Conservation (phyloP, 2,329 filamentous ascomycete species). For the Exophiala calicioides region DNA sequence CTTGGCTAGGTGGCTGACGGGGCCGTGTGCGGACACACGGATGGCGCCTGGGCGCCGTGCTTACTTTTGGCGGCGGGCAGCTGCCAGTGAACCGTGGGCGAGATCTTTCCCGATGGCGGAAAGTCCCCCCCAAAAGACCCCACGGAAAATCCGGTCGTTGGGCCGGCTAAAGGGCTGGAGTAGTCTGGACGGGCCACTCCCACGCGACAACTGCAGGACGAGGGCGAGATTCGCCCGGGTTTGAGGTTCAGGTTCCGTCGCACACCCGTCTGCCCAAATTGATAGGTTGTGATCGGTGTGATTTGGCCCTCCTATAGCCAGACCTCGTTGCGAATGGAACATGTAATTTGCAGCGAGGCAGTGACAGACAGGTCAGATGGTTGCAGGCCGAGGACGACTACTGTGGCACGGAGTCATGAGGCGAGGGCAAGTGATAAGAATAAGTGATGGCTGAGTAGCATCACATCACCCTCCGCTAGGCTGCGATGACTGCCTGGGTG, state of each 20-base stretch:
- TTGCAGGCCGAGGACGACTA: conserved; percentile 1
- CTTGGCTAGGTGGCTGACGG: conserved; percentile 4
- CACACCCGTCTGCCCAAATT: too few relatives aligned
- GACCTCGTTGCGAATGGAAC: conserved; percentile 6
- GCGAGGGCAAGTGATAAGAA: too few relatives aligned
- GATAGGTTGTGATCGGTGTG: neutral
- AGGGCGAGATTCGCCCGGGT: too few relatives aligned
- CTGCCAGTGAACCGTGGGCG: neutral
- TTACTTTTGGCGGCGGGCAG: neutral
- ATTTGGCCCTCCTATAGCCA: conserved; percentile 6
- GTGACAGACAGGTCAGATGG: conserved; percentile 3
- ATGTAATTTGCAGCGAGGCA: conserved; percentile 7
- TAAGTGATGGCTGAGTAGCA: too few relatives aligned
- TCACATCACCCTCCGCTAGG: too few relatives aligned
- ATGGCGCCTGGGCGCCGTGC: conserved; percentile 4
- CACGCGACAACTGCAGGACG: too few relatives aligned
- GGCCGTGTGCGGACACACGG: conserved; percentile 13
- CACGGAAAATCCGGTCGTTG: too few relatives aligned
- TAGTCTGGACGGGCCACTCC: too few relatives aligned
- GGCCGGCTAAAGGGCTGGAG: neutral
- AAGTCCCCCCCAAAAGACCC: too few relatives aligned
- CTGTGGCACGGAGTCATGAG: too few relatives aligned
- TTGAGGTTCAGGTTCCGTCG: too few relatives aligned
- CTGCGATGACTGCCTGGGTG: too few relatives aligned
- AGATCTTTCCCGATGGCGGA: conserved; percentile 9